Evolutionary conservation across 2,329 filamentous ascomycete genomes (phyloP).

Genomic region (Verticillium albo-atrum): DNA sequence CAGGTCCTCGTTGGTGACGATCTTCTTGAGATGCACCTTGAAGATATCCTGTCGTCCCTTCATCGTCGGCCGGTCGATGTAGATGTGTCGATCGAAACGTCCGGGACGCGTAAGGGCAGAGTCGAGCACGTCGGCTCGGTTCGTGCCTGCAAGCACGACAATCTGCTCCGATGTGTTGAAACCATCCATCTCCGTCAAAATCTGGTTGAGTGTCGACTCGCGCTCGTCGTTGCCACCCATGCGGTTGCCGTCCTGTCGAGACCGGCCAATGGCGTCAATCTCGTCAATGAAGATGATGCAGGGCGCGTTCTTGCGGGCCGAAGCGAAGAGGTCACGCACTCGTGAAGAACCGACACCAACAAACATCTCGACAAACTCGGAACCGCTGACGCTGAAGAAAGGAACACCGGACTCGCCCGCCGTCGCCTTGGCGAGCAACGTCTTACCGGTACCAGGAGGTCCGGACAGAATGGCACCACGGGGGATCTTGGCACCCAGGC

Average conservation of each 20-base stretch:
- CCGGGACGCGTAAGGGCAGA: conserved; percentile 91
- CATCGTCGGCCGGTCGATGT: conserved; percentile 94
- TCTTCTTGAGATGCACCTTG: conserved; percentile 88
- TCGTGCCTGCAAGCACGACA: conserved; percentile 94
- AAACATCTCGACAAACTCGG: conserved; percentile 99
- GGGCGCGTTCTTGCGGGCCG: conserved; percentile 89
- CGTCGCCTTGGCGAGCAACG: conserved; percentile 91
- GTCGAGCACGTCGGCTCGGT: conserved; percentile 90
- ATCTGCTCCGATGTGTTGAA: conserved; percentile 97
- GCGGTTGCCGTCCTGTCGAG: conserved; percentile 70
- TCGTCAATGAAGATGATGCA: conserved; percentile 99
- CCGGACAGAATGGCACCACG: conserved; percentile 94
- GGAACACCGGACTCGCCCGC: conserved; percentile 95
- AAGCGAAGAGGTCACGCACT: conserved; percentile 91
- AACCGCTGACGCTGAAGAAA: conserved; percentile 97
- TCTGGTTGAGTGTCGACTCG: conserved; percentile 95
- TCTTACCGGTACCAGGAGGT: conserved; percentile 98
- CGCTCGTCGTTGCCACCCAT: conserved; percentile 89
- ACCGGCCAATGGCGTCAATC: conserved; percentile 95
- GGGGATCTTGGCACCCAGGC: conserved; percentile 94
- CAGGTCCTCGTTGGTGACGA: conserved; percentile 86
- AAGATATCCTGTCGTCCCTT: conserved; percentile 96
- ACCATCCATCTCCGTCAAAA: conserved; percentile 98
- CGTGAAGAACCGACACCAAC: conserved; percentile 96
- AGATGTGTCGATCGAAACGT: conserved; percentile 94